Conservation (phyloP, 73 alveolate genomes). For the Paramecium pentaurelia region DNA sequence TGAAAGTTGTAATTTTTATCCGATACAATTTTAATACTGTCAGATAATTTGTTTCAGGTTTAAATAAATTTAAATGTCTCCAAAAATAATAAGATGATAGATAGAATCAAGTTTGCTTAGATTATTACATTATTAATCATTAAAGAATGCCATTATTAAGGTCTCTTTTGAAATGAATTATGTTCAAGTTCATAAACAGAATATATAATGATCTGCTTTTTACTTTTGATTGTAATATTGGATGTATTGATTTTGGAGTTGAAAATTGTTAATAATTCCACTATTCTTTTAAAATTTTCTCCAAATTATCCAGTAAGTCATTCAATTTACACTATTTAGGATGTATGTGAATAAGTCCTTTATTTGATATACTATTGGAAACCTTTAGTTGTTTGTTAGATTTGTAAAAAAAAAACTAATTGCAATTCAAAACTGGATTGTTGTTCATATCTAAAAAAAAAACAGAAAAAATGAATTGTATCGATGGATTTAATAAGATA, state of each 20-base stretch:
- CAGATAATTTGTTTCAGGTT: neutral
- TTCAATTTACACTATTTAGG: no score
- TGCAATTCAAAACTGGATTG: no score
- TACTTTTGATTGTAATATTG: neutral
- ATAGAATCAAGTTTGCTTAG: neutral
- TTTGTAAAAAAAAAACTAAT: no score
- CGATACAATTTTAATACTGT: no score
- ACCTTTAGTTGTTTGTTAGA: no score
- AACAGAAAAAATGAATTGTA: no score
- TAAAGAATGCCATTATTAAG: neutral
- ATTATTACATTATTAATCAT: neutral
- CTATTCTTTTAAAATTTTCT: no score
- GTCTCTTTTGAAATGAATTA: neutral
- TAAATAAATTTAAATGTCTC: neutral
- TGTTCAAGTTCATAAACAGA: neutral
- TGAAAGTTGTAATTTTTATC: neutral
- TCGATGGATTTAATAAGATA: no score
- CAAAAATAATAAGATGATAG: neutral
- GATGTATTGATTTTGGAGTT: neutral
- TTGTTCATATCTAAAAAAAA: no score
- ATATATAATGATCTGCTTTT: neutral
- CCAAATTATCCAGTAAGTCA: no score
- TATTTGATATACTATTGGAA: no score
- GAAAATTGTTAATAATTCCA: neutral
- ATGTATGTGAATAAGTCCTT: no score